Base-by-base conservation (phyloP, 192 early-diverging fungal genomes). In the Kappamyces sp. region DNA sequence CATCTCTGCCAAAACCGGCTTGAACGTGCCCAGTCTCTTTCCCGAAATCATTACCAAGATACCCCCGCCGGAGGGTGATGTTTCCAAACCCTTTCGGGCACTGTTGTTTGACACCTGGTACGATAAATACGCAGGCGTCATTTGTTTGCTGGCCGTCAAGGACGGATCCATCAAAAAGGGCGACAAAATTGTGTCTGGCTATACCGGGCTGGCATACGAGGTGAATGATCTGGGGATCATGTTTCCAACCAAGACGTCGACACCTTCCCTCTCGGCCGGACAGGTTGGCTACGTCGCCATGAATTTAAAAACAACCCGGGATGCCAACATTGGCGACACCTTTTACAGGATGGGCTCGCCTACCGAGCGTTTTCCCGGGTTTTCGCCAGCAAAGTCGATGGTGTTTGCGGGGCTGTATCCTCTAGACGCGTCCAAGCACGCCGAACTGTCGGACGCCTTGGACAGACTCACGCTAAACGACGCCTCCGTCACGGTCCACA, bases 31-130 rank as follows among this genome's bases (percentile, higher is more conserved):
- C 7, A 66, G 76, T 32, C 77, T 97, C n/a, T 67, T 97, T 40
- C 82, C 85, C 1, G 66, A 54, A 8, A 83, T 97, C 2, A 90
- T 97, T 49, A 87, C 91, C 40, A 63, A 78, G 9, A 79, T 91
- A 7, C 89, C 91, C 39, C 73, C 84, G 8, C 93, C 93, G 4
- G 59, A 40, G 5, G 90, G 86, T 15, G 74, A 79, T 63, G 61
- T 70, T 5, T 70, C 72, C 1, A 78, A 71, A 53, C 86, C 91
- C 10, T 86, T 98, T 63, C 85, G 86, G 59, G 86, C 86, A 1
- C 77, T 98, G n/a, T 68, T 98, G 37, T 98, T 98, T 65, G 95
- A 98, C 66, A 90, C 88, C 32, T 98, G 93, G 93, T 93, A 95
- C 69, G 93, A 98, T 68, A 84, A 84, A n/a, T 98, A 94, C 70